Evolutionary conservation across 768 basidiomycete species (phyloP).

Genomic region (Trametes elegans): DNA sequence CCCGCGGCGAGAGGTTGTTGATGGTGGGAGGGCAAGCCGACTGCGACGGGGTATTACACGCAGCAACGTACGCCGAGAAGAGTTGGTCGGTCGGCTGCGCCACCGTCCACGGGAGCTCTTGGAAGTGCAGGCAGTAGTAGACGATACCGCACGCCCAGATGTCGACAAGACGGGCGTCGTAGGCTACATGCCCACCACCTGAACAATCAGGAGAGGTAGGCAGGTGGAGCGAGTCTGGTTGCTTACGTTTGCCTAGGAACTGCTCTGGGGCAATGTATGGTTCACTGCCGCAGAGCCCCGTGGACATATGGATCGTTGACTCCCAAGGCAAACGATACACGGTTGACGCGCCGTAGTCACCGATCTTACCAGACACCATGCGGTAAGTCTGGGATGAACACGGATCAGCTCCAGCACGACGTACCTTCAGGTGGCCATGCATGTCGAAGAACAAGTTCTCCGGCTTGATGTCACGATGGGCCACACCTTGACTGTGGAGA

Average conservation of each 20-base stretch:
- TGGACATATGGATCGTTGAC: conserved; percentile 93
- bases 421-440: conserved; percentile 89
- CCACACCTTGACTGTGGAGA: conserved; percentile 94
- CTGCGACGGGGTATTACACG: conserved; percentile 48
- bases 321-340: conserved; percentile 99
- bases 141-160: conserved; percentile 98
- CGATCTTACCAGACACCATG: conserved; percentile 63
- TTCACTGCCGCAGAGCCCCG: conserved; percentile 95
- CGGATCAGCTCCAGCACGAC: conserved; percentile 23
- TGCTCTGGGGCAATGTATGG: conserved; percentile 99
- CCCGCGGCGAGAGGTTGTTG: conserved; percentile 83
- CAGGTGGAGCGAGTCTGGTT: conserved; percentile 29
- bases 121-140: conserved; percentile 98
- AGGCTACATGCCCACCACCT: conserved; percentile 54
- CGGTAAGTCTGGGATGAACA: conserved; percentile 14
- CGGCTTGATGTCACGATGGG: conserved; percentile 97
- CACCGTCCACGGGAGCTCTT: conserved; percentile 96
- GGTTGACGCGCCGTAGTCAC: conserved; percentile 98
- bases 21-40: conserved; percentile 63
- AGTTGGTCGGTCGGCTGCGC: conserved; percentile 82
- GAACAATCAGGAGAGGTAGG: conserved; percentile 38
- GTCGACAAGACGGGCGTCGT: conserved; percentile 95
- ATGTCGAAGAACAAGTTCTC: conserved; percentile 96
- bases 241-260: conserved; percentile 94
- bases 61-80: conserved; percentile 72